Conservation (phyloP, 2,329 filamentous ascomycete genomes). For the Elsinoe arachidis region DNA sequence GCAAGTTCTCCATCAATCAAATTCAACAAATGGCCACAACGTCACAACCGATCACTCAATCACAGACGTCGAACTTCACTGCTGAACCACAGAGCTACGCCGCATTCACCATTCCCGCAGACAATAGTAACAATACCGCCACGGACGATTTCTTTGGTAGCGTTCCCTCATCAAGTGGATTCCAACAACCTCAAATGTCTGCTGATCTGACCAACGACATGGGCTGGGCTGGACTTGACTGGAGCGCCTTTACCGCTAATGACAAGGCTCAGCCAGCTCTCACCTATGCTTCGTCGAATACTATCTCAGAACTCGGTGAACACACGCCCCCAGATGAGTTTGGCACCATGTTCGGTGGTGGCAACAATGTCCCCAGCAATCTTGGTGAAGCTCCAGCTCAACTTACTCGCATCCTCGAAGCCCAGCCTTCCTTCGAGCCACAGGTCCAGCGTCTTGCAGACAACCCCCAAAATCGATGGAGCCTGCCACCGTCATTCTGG, state of each 20-base stretch:
- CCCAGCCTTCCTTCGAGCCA: slow-evolving; percentile 1
- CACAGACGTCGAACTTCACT: not conserved
- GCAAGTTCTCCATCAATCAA: slow-evolving; percentile 10
- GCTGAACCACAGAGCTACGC: not conserved
- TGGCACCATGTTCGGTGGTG: slow-evolving; percentile 18
- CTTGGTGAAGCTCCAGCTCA: not conserved
- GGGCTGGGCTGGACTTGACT: slow-evolving; percentile 14
- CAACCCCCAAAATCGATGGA: slow-evolving; percentile 16
- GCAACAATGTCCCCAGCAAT: not conserved
- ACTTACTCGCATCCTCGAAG: not conserved
- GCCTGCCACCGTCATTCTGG: slow-evolving; percentile 15
- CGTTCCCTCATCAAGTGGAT: not conserved
- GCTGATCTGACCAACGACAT: slow-evolving; percentile 15
- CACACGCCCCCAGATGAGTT: slow-evolving; percentile 27
- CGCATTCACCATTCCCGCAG: slow-evolving; percentile 11
- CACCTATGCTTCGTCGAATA: slow-evolving; percentile 31
- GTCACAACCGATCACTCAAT: not conserved
- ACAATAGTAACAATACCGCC: not conserved
- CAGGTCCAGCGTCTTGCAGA: not conserved
- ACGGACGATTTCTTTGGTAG: not conserved
- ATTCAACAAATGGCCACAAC: slow-evolving; percentile 7
- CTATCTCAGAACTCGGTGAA: slow-evolving; percentile 31
- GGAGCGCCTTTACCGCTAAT: slow-evolving; percentile 12
- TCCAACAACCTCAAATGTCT: slow-evolving; percentile 3
- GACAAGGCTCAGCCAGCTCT: slow-evolving; percentile 27